These are phyloP conservation scores for Bipolaris oryzae DNA, from an alignment of 2,329 filamentous ascomycete species.

Conservation along the genomic window DNA sequence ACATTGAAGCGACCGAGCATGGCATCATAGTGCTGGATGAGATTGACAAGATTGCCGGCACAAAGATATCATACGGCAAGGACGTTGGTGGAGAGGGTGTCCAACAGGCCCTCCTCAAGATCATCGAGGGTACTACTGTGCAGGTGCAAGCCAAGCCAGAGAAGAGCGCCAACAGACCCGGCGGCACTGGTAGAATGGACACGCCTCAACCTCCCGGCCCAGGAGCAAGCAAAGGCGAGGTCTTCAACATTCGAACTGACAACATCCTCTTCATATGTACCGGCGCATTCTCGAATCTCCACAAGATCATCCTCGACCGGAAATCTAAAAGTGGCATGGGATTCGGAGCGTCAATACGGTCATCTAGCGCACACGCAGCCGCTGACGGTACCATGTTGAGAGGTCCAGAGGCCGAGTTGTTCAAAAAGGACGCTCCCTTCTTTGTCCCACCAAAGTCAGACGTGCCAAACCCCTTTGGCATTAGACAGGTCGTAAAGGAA, in stretches of 20 bases:
- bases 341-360: conserved; percentile 82
- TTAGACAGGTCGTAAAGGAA: conserved; percentile 25
- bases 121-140: conserved; percentile 93
- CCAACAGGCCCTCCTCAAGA: conserved; percentile 92
- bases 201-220: conserved; percentile 25
- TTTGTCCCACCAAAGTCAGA: conserved; percentile 50
- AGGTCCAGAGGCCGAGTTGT: conserved; percentile 63
- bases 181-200: conserved; percentile 32
- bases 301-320: conserved; percentile 85
- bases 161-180: conserved; percentile 53
- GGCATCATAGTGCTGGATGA: conserved; percentile 97
- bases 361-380: conserved; percentile 56
- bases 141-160: conserved; percentile 88
- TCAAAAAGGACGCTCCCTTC: conserved; percentile 64
- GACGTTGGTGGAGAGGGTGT: conserved; percentile 97
- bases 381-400: conserved; percentile 64
- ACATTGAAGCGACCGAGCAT: conserved; percentile 80
- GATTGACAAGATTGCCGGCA: conserved; percentile 93
- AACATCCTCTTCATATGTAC: conserved; percentile 98
- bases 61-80: conserved; percentile 84
- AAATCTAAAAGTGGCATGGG: conserved; percentile 86
- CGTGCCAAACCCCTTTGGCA: conserved; percentile 31
- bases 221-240: conserved; percentile 58
- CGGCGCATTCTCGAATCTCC: conserved; percentile 90
- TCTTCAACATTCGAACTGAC: conserved; percentile 82